These are phyloP conservation scores for Saccharomycopsis guyanensis DNA, from an alignment of 805 yeast genomes.

Conservation along the genomic window DNA sequence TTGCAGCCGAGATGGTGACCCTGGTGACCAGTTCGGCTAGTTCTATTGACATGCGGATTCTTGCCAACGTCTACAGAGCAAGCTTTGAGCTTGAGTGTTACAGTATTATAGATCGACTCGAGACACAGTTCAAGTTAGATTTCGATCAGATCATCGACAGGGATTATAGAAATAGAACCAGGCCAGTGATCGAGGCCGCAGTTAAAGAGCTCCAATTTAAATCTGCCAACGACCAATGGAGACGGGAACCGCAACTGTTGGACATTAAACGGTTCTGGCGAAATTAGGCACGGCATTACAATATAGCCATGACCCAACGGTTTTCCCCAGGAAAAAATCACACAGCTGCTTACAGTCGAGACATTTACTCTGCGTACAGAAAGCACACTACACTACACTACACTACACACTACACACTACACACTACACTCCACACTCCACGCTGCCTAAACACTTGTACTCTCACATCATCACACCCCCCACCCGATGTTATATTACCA, in stretches of 20 bases:
- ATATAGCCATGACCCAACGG: no score
- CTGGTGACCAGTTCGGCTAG: neutral
- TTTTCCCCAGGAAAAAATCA: no score
- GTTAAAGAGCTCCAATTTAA: constrained; percentile 1
- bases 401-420: no score
- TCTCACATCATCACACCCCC: no score
- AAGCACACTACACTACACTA: no score
- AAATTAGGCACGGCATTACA: neutral
- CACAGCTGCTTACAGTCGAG: no score
- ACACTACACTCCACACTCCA: no score
- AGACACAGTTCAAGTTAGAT: constrained; percentile 5
- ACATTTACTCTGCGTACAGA: no score
- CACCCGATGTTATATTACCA: no score
- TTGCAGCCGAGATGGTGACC: constrained; percentile 9
- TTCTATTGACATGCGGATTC: neutral
- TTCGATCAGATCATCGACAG: constrained; percentile 5
- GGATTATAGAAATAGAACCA: neutral
- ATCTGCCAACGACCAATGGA: constrained; percentile 4
- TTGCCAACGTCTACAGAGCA: neutral
- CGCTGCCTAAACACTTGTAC: no score
- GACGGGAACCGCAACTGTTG: no score
- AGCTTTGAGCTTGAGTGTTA: constrained; percentile 8
- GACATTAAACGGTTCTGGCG: no score
- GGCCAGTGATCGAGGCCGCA: constrained; percentile 1
- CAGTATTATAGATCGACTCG: neutral